Base-by-base conservation (phyloP, 352 stramenopile genomes). In the Globisporangium rhizosaccharum region DNA sequence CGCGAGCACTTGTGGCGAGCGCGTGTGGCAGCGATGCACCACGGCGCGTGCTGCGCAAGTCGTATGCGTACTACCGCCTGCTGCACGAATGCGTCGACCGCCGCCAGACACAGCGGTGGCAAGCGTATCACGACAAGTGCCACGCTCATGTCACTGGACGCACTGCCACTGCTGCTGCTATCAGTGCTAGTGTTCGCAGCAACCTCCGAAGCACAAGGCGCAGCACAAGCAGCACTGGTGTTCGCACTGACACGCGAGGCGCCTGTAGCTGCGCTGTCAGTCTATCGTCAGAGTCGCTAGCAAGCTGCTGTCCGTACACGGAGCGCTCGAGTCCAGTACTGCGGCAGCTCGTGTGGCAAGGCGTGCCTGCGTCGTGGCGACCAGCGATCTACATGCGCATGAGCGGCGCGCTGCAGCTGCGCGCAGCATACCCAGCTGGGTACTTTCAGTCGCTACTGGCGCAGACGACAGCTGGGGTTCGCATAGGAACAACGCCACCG, bases 11-110 rank as follows among this genome's bases (percentile, higher is more conserved):
- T 48, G 45, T 36, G 18, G 44, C 48, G 28, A n/a, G n/a, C 46
- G 15, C 15, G 18, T 11, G 46, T 36, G 64, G 65, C 50, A 55
- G n/a, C 30, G 8, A 30, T 25, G 26, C 57, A 51, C 56, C n/a
- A 11, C 47, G 14, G 1, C 20, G 51, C 47, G 47, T 42, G 10
- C 51, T 53, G 41, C 53, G 39, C 11, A 67, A 63, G 56, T 72
- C 70, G 10, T 85, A 80, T 45, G 52, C 52, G 15, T 89, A 85
- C 51, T 86, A 83, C 33, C 66, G 72, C 28, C 61, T 82, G 41
- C 68, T 85, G 25, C 54, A 78, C 6, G 62, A 75, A 15, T 72
- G 56, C 11, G 44, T 81, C 7, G 75, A 76, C 18, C 54, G 44
- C 12, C 77, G 81, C 51, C 75, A 88, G 56, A 57, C 75, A 3